These are phyloP conservation scores for Mollisia scopiformis DNA, from an alignment of 2,329 filamentous ascomycete genomes.

Conservation along the genomic window DNA sequence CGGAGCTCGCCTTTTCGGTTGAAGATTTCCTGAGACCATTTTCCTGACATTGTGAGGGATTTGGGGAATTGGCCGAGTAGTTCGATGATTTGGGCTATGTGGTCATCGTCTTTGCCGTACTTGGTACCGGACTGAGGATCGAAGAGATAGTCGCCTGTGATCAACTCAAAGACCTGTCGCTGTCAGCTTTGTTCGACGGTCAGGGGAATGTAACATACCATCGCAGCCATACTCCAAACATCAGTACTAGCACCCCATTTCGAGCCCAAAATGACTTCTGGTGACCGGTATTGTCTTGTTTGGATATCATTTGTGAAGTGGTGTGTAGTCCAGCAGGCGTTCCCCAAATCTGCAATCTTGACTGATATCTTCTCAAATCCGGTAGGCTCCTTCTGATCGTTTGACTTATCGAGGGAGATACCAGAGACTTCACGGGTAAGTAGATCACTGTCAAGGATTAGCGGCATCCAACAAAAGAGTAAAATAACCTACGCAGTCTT, in stretches of 20 bases:
- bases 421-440: constrained; percentile 92
- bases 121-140: constrained; percentile 98
- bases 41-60: constrained; percentile 86
- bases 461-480: constrained; percentile 5
- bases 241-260: constrained; percentile 99
- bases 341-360: constrained; percentile 97
- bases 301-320: constrained; percentile 99
- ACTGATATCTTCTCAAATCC: constrained; percentile 74
- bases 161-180: constrained; percentile 86
- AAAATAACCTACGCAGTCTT: constrained; percentile 82
- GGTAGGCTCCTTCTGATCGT: constrained; percentile 61
- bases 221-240: constrained; percentile 99
- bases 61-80: constrained; percentile 92
- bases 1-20: constrained; percentile 96
- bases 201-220: constrained; percentile 65
- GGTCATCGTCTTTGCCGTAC: constrained; percentile 98
- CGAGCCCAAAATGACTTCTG: constrained; percentile 92
- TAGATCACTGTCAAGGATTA: constrained; percentile 65
- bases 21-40: constrained; percentile 99
- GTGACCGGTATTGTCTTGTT: constrained; percentile 94
- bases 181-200: neutral
- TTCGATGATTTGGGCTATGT: constrained; percentile 98
- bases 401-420: constrained; percentile 84
- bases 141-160: constrained; percentile 97
- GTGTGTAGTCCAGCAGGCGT: constrained; percentile 98